Evolutionary conservation across 768 basidiomycete species (phyloP), one percentile per base, ranked within the genome.

Genomic region (Asterophora lycoperdoides): DNA sequence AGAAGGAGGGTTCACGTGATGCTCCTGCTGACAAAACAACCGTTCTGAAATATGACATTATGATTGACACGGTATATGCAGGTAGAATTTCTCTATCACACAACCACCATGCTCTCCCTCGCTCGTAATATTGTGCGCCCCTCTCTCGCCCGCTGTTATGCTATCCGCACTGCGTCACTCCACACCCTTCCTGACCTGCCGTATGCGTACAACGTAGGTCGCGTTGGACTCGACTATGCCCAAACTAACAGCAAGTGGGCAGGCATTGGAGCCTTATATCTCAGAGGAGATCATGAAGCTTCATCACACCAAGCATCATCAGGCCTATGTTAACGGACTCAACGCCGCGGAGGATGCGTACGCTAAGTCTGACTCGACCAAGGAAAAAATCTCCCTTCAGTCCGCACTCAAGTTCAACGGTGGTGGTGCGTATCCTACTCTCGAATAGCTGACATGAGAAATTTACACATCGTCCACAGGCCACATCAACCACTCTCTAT

Each of bases 341-440:
- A 99, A 99, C 68, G 80, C 89, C 5, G 93, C 95, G 2, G 92
- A 95, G 64, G 86, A 89, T 57, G 68, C 82, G n/a, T 91, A 89
- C 62, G 71, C 77, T 23, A 81, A 81, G 53, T 65, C 83, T 3
- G 62, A 74, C 14, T 80, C 86, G 33, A 76, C 82, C 46, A 84
- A 84, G 63, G 84, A 86, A 58, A 72, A 77, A 54, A 95, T 99
- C 66, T 78, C 78, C 3, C 79, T 98, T 14, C 95, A 97, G 67
- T 72, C 86, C 11, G 93, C 95, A 8, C 74, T 99, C 64, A 97
- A 93, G 72, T 99, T 98, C 71, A 95, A 96, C 66, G 94, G 94
- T n/a, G 94, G 94, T 61, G 91, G 92, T 81, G 44, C 13, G 74
- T 57, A 38, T 29, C 15, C 11, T n/a, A 29, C 15, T 36, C 30